phyloP scores from a whole-genome alignment of 345 rosid species.

The thale cress (Arabidopsis thaliana) region DNA sequence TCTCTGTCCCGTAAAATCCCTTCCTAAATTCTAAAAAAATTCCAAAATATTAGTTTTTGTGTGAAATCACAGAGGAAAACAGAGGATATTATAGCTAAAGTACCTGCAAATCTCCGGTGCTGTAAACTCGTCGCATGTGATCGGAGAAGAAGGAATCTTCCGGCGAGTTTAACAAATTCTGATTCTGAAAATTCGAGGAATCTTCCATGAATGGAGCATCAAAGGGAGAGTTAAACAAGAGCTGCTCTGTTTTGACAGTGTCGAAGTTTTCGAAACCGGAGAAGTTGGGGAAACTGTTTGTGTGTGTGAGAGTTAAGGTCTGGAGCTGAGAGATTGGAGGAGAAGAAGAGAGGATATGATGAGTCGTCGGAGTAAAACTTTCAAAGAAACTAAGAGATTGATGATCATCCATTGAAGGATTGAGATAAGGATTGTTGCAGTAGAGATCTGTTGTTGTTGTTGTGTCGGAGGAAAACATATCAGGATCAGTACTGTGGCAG shows the following conservation, averaged over 20 bases:
- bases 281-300: slow-evolving; percentile 50
- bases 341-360: slow-evolving; percentile 58
- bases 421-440: slow-evolving; percentile 36
- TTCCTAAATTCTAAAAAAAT: slow-evolving; percentile 23
- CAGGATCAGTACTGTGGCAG: slow-evolving; percentile 47
- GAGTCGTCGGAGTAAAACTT: slow-evolving; percentile 37
- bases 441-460: slow-evolving; percentile 41
- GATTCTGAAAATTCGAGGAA: slow-evolving; percentile 55
- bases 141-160: slow-evolving; percentile 59
- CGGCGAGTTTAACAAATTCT: slow-evolving; percentile 54
- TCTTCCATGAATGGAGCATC: slow-evolving; percentile 58
- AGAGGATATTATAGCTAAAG: background rate
- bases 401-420: slow-evolving; percentile 39
- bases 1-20: slow-evolving; percentile 38
- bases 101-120: slow-evolving; percentile 88
- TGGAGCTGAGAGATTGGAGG: slow-evolving; percentile 71
- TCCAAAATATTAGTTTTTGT: background rate
- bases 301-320: slow-evolving; percentile 58
- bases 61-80: background rate
- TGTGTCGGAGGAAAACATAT: slow-evolving; percentile 53
- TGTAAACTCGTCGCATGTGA: slow-evolving; percentile 76
- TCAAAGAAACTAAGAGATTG: slow-evolving; percentile 43
- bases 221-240: slow-evolving; percentile 42
- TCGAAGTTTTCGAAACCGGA: slow-evolving; percentile 47
- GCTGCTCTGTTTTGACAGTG: slow-evolving; percentile 58